Percentiles rank a stretch among this genome's conserved stretches.
Conservation (phyloP, 192 early-diverging fungal genomes). For the Entophlyctis helioformis region DNA sequence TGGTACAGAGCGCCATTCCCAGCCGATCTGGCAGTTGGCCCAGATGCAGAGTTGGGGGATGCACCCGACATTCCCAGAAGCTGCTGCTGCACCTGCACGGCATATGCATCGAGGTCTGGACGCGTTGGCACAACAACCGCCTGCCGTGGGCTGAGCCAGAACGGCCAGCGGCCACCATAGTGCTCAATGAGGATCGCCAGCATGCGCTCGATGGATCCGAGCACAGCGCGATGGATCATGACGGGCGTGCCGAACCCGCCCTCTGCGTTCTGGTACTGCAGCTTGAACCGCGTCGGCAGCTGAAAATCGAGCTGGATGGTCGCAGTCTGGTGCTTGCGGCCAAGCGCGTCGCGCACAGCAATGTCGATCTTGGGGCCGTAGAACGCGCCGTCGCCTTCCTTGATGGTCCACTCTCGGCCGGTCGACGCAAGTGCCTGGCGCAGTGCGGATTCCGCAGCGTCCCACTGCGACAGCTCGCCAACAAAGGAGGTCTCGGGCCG, state of each 20-base stretch:
- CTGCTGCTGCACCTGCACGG: slow-evolving; percentile 28
- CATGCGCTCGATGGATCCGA: slow-evolving; percentile 88
- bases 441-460: slow-evolving; percentile 63
- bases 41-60: background rate
- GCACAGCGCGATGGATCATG: slow-evolving; percentile 87
- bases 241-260: slow-evolving; percentile 61
- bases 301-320: slow-evolving; percentile 96
- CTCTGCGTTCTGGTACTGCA: slow-evolving; percentile 58
- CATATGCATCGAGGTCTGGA: slow-evolving; percentile 56
- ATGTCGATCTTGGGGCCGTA: slow-evolving; percentile 97
- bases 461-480: slow-evolving; percentile 65
- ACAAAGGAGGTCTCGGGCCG: slow-evolving; percentile 61
- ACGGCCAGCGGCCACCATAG: slow-evolving; percentile 83
- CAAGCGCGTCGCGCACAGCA: slow-evolving; percentile 66
- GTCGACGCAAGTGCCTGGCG: slow-evolving; percentile 53
- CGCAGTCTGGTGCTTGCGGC: slow-evolving; percentile 81
- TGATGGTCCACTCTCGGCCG: slow-evolving; percentile 52
- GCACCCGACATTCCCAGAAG: slow-evolving; percentile 1
- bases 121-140: slow-evolving; percentile 70
- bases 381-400: slow-evolving; percentile 85
- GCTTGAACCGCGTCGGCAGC: slow-evolving; percentile 69
- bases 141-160: slow-evolving; percentile 89
- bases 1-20: slow-evolving; percentile 42
- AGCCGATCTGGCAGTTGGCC: background rate
- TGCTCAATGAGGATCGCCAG: slow-evolving; percentile 92